phyloP scores from a whole-genome alignment of 2,329 filamentous ascomycete species.

The Allantophomopsis lycopodina region DNA sequence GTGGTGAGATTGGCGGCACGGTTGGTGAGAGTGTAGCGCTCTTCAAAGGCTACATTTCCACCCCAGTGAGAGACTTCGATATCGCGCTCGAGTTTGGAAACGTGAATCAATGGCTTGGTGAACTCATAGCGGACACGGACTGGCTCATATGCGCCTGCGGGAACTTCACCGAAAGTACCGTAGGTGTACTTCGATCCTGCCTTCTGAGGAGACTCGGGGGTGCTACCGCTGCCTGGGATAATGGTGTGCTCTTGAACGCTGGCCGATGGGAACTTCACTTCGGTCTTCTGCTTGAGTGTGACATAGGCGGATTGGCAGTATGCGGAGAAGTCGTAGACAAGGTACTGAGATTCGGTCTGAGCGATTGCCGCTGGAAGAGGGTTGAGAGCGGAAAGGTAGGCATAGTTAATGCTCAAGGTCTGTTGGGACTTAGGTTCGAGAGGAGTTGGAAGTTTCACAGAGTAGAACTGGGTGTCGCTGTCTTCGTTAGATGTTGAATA shows the following conservation, averaged over 20 bases:
- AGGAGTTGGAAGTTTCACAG: constrained; percentile 63
- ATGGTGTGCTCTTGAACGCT: constrained; percentile 79
- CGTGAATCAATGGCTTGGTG: constrained; percentile 78
- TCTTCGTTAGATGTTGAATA: not conserved
- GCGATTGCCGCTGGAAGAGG: constrained; percentile 71
- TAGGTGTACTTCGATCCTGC: constrained; percentile 80
- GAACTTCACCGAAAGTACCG: constrained; percentile 72
- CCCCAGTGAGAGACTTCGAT: constrained; percentile 97
- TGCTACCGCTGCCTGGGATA: constrained; percentile 46
- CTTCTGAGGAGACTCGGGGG: constrained; percentile 54
- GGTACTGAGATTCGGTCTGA: constrained; percentile 80
- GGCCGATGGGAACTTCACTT: constrained; percentile 71
- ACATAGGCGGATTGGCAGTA: constrained; percentile 74
- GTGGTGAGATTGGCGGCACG: constrained; percentile 64
- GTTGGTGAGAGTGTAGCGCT: constrained; percentile 81
- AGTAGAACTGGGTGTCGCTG: constrained; percentile 70
- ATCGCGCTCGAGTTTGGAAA: constrained; percentile 71
- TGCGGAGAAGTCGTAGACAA: constrained; percentile 74
- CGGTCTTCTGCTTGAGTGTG: constrained; percentile 91
- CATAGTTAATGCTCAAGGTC: constrained; percentile 79
- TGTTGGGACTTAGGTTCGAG: constrained; percentile 66
- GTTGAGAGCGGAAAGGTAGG: constrained; percentile 61
- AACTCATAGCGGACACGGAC: constrained; percentile 85
- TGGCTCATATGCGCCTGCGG: constrained; percentile 61
- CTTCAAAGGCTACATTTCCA: constrained; percentile 89